phyloP scores from a whole-genome alignment of 2,329 filamentous ascomycete species.

The Chrysoporthe austroafricana region DNA sequence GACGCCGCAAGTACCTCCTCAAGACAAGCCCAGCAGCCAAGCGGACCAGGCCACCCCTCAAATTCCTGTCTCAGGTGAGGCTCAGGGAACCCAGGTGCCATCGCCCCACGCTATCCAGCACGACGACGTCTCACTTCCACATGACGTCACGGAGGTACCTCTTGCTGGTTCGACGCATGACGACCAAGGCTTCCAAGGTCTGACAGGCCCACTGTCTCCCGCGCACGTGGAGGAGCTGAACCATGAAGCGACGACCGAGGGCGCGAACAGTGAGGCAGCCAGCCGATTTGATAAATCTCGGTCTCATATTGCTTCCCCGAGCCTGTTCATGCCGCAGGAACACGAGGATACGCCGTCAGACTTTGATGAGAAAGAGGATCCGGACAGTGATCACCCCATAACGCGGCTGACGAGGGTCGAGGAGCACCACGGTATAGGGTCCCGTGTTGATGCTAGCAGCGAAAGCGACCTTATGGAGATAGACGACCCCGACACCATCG shows the following conservation, averaged over 20 bases:
- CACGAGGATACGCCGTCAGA: not conserved
- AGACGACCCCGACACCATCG: not conserved
- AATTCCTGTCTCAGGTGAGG: too few relatives aligned
- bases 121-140: too few relatives aligned
- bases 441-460: not conserved
- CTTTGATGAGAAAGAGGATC: not conserved
- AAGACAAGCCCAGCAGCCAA: too few relatives aligned
- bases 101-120: too few relatives aligned
- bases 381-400: not conserved
- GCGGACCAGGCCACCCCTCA: too few relatives aligned
- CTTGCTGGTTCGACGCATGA: not conserved
- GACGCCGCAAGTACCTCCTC: not conserved
- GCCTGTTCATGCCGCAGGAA: constrained; percentile 1
- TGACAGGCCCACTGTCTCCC: not conserved
- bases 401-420: not conserved
- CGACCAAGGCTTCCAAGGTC: not conserved
- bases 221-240: not conserved
- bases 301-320: not conserved
- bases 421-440: not conserved
- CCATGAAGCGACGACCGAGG: not conserved
- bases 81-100: too few relatives aligned
- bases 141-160: not conserved
- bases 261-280: not conserved
- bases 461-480: not conserved
- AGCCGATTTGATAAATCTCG: not conserved